phyloP scores from a whole-genome alignment of 176 grass and related monocot species.

The Zea luxurians region DNA sequence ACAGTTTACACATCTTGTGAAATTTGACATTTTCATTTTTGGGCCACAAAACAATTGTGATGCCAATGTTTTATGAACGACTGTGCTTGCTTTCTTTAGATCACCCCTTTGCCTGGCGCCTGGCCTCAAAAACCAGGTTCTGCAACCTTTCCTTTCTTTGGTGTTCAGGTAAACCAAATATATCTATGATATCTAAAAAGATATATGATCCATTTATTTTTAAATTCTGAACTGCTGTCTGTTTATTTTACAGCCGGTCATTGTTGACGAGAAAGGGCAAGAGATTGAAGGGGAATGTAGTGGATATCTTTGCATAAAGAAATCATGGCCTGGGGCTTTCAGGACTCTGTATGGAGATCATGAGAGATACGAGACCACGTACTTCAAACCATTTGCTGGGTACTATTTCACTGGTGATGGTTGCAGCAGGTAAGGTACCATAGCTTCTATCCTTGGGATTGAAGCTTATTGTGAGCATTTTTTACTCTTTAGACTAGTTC shows the following conservation, averaged over 20 bases:
- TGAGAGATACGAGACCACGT: conserved; percentile 98
- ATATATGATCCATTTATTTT: background rate
- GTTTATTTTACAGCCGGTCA: conserved; percentile 59
- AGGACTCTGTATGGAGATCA: conserved; percentile 91
- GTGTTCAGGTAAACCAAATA: conserved; percentile 68
- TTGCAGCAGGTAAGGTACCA: conserved; percentile 69
- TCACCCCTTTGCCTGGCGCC: conserved; percentile 84
- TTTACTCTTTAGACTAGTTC: conserved; percentile 18
- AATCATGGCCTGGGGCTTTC: conserved; percentile 96
- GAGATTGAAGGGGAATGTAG: conserved; percentile 90
- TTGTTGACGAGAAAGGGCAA: conserved; percentile 91
- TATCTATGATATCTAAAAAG: conserved; percentile 28
- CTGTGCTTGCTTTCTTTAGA: conserved; percentile 55
- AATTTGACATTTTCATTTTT: conserved; percentile 19
- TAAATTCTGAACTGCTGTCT: conserved; percentile 1
- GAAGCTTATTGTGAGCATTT: background rate
- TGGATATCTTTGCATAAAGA: conserved; percentile 99
- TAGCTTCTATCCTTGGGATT: background rate
- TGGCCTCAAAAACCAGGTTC: conserved; percentile 98
- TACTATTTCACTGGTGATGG: conserved; percentile 99
- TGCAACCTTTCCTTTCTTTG: conserved; percentile 95
- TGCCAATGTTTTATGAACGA: conserved; percentile 1
- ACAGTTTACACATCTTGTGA: conserved; percentile 3
- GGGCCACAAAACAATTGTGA: conserved; percentile 15
- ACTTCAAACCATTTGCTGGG: conserved; percentile 93